Evolutionary conservation across 169 alveolate species (phyloP), one percentile per base, ranked within the genome.

Genomic region (Besnoitia besnoiti): DNA sequence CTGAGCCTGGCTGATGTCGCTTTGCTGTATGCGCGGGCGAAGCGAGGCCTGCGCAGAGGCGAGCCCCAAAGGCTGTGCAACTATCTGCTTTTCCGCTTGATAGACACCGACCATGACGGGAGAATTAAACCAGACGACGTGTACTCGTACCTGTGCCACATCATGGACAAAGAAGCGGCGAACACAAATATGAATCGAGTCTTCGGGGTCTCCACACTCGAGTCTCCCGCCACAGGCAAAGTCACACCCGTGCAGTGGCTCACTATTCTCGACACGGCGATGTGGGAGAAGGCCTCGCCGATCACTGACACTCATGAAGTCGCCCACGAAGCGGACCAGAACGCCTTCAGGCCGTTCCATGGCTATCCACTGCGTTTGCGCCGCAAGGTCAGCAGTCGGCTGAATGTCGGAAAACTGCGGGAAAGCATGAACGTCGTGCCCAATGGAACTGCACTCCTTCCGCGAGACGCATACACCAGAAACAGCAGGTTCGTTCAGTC

Each of bases 111-210:
- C n/a, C n/a, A 55, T 24, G 55, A 77, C 55, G 87, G 87, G 30
- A 42, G 24, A 4, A 51, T 77, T 5, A 39, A 77, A 1, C 14
- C 35, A 0, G 87, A 19, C 87, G 50, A 77, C 5, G 59, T 77
- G 24, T 77, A 77, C 59, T 77, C 87, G 4, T 77, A 77, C 87
- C 55, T 77, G 61, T 77, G 87, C 21, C 87, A 77, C 40, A 77
- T 77, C 55, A 37, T 77, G 59, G 55, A 39, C 61, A 77, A 77
- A 42, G 87, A 77, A 4, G 33, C 55, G 37, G 87, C 87, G 37
- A 77, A 44, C 40, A 27, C 21, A 8, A 77, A 77, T 37, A 77
- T 77, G 87, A 77, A 42, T 39, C 10, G 30, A 37, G 30, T 77
- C 59, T 42, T 77, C 35, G 87, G 87, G 24, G 8, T 37, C 30